Base-by-base conservation (phyloP, 2,329 filamentous ascomycete genomes). In the Macrophomina pseudophaseolina region DNA sequence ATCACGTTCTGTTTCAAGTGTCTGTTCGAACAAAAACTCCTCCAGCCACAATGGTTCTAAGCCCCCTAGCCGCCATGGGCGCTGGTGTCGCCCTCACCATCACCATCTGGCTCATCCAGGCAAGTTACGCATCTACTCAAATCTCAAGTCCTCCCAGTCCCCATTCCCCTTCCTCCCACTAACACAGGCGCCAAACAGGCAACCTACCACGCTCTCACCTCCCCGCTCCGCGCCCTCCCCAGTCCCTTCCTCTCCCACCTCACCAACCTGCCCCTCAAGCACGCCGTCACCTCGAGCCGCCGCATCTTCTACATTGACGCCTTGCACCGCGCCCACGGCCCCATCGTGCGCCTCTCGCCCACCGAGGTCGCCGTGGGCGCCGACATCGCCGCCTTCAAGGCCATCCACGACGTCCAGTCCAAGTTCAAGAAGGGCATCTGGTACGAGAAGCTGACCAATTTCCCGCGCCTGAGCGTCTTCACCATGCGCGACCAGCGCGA, bases 271-370 rank as follows among this genome's bases (percentile, higher is more conserved):
- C 71, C 72, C 23, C 71, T 81, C 32, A 80, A 80, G 66, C 69
- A 73, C 8, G 75, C 76, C 8, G 75, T 80, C 16, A 68, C 80
- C 6, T 71, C 71, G 5, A 79, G 79, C 8, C 74, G 76, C 11
- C 74, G 79, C 1, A 76, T 79, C 58, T 76, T 79, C 65, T 78
- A 79, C 69, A 77, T 81, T 42, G 74, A 81, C 66, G 65, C 69
- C 5, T 72, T 81, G 0, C 79, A 81, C 68, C 64, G 73, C 40
- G 52, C 71, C 59, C 74, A 76, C 69, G 74, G 74, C 0, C 73
- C 74, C 12, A 70, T 76, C 48, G 74, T 78, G 7, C 72, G 76
- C 35, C 66, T 77, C 9, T 72, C 74, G 0, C 76, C 75, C 0
- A 70, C 69, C 11, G 74, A 77, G 67, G 73, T 77, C 7, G 71